Base-by-base conservation (phyloP, 2,329 filamentous ascomycete genomes). In the Leptographium procerum region DNA sequence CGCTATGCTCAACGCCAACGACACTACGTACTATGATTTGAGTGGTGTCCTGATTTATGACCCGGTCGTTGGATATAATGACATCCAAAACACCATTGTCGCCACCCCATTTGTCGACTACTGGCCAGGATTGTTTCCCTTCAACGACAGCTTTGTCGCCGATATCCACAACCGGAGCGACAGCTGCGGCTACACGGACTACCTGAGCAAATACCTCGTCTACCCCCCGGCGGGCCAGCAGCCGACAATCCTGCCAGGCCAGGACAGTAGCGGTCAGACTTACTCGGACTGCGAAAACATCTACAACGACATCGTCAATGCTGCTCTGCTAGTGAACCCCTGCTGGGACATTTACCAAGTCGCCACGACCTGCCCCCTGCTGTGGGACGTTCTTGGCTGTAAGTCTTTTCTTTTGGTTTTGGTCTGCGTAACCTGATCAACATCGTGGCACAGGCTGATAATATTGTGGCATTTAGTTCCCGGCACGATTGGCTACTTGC, bases 301-400 rank as follows among this genome's bases (percentile, higher is more conserved):
- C 24, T 87, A 79, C 65, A 69, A 77, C 59, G 72, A 78, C 26
- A 79, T 88, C 33, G 74, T 73, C 64, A 63, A 75, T 0, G 85
- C 82, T 33, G 78, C 79, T 9, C 61, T 75, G 5, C 66, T 73
- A 1, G 70, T 82, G 36, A 94, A 94, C 71, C 89, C 89, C 0
- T 94, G 89, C 74, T 95, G 87, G 71, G 83, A 90, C 68, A 74
- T 88, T 13, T 94, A 92, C 71, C 81, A 87, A 55, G 80, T 92
- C 16, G 81, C 81, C 2, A 84, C 82, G 4, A 87, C 84, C 14
- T 94, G 89, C 67, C 89, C 89, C 0, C 63, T 84, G 3, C 73
- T 81, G 2, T 89, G 82, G 78, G 84, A 90, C 59, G 81, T 87
- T 0, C 75, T 91, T 3, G 83, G 83, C 19, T 86, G 61, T 61